Conservation (phyloP, 768 basidiomycete genomes). For the Rhodotorula babjevae region DNA sequence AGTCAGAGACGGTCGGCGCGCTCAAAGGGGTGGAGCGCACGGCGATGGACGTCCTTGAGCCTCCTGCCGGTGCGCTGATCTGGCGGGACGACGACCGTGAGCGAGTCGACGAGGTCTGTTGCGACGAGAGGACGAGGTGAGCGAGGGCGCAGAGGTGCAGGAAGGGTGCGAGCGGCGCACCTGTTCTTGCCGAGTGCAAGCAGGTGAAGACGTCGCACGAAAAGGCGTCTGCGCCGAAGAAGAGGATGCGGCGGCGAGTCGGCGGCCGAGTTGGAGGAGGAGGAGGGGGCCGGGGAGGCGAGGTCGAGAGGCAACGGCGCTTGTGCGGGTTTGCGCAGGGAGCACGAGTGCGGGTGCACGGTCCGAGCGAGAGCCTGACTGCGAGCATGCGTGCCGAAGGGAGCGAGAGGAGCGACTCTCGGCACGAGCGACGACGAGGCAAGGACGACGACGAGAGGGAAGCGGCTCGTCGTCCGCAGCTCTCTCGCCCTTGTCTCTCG, state of each 20-base stretch:
- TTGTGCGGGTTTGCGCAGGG: background rate
- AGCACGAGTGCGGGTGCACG: too few relatives aligned
- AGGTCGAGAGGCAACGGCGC: conserved; percentile 8
- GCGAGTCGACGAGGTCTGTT: conserved; percentile 29
- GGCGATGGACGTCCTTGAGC: conserved; percentile 9
- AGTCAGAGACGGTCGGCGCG: too few relatives aligned
- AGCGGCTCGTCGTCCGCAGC: background rate
- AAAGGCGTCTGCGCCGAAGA: conserved; percentile 40
- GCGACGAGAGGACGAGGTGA: background rate
- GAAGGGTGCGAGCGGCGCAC: background rate
- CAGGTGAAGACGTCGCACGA: conserved; percentile 30
- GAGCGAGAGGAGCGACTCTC: too few relatives aligned
- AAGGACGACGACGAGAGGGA: too few relatives aligned
- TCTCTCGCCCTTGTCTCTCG: background rate
- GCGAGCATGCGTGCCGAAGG: too few relatives aligned
- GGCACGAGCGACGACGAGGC: too few relatives aligned
- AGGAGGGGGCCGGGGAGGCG: background rate
- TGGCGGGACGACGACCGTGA: conserved; percentile 36
- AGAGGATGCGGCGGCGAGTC: conserved; percentile 29
- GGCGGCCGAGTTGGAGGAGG: background rate
- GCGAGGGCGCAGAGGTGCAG: too few relatives aligned
- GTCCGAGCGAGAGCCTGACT: too few relatives aligned
- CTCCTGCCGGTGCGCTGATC: conserved; percentile 26
- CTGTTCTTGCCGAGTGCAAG: conserved; percentile 7
- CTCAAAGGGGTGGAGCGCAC: conserved; percentile 17